Base-by-base conservation (phyloP, 352 stramenopile genomes). In the Phytophthora ohioensis region DNA sequence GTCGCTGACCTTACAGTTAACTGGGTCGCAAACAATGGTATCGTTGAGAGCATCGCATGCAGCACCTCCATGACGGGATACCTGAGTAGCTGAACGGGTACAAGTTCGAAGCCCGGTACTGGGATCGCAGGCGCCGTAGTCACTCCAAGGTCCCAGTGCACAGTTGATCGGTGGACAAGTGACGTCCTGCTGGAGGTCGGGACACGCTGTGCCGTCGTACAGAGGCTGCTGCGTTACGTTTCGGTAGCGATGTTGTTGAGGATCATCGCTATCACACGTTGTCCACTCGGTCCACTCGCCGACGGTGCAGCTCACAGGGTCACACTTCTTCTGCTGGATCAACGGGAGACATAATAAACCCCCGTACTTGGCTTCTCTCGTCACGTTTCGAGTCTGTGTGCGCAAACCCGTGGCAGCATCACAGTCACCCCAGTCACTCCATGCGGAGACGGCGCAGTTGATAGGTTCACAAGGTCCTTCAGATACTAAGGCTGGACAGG, bases 261-360 rank as follows among this genome's bases (percentile, higher is more conserved):
- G 71, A 30, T 86, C 82, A 34, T 86, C 74, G n/a, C 67, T 77
- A 27, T 90, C 80, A 36, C 85, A 93, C 11, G 69, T 76, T 1
- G 67, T 86, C 82, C 83, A 92, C 0, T 66, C 39, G 0, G 63
- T 79, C 81, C 81, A 92, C 21, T 81, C 66, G 2, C 70, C 51
- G 1, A 89, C 57, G 0, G 34, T 52, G 52, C 85, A 92, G 31
- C 62, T 21, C 5, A 90, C 69, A 0, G 85, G 78, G 13, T 87
- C 74, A 48, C 85, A 91, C 0, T 62, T 45, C 42, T 80, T 87
- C 12, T 81, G 71, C 39, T 92, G 79, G 5, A 32, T 52, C 32
- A 89, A 41, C 0, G 56, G 57, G 10, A 41, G 53, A 41, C 82
- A 92, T 3, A 57, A 12, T 3, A 82, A 41, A 1, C 83, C 84